Evolutionary conservation across 768 basidiomycete genomes (phyloP), one percentile per base, ranked within the genome.

Genomic region (Naematelia aurantialba): DNA sequence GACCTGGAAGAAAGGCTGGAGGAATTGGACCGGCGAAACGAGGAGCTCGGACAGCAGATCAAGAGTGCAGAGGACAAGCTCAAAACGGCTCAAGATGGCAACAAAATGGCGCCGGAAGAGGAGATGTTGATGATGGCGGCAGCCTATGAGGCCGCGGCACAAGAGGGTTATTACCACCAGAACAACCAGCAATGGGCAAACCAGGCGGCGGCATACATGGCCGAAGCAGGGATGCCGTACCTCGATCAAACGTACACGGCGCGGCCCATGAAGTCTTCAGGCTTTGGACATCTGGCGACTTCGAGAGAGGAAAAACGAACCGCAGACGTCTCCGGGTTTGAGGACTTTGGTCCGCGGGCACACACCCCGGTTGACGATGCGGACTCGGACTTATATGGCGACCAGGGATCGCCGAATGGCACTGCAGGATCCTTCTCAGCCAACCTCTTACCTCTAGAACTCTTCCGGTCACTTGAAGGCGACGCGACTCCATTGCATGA

Each of bases 21-120:
- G 21, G 78, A 80, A 21, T 83, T 87, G 63, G 76, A 79, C n/a
- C 78, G 77, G 49, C 65, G 80, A 34, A 64, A 76, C 27, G 78
- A 77, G 50, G 79, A 80, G 59, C 66, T 89, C 63, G 87, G 88
- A 65, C 82, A 85, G 49, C 82, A 82, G 51, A 79, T 82, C 11
- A 79, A 85, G 24, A 88, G 91, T 73, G 87, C 88, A 31, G 80
- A 82, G 29, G 80, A 82, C 63, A 81, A 81, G 55, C 78, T 92
- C 57, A 80, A 77, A 62, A 82, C 81, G 52, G 84, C 82, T 27
- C 84, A 85, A 66, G 78, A 79, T 49, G 66, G 66, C 12, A 64
- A 56, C 52, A 64, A 65, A 55, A 46, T 67, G 8, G 62, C 54
- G 11, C 71, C 71, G 21, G 71, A 73, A 49, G 71, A 73, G 56